Percentiles rank a stretch among this genome's conserved stretches.
phyloP scores from a whole-genome alignment of 257 asterid species.

The Solanum medicagineum region DNA sequence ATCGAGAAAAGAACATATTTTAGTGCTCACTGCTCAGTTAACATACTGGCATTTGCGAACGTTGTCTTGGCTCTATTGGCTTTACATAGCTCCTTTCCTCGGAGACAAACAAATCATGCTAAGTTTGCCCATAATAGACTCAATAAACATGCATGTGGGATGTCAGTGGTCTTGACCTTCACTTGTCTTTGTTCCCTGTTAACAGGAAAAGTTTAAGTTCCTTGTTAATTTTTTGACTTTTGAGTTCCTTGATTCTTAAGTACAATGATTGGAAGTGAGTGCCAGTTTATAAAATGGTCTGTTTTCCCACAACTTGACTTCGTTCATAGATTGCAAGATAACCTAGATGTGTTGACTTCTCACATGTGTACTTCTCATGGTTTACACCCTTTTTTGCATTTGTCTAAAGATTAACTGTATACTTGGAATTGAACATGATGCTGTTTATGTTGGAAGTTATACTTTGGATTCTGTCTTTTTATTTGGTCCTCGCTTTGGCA shows the following conservation, averaged over 20 bases:
- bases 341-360: neutral
- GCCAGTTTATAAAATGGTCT: neutral
- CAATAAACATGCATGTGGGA: neutral
- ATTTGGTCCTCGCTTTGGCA: neutral
- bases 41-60: neutral
- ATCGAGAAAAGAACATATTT: neutral
- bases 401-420: neutral
- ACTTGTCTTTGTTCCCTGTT: neutral
- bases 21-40: neutral
- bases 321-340: neutral
- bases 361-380: neutral
- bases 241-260: neutral
- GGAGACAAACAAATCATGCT: neutral
- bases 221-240: neutral
- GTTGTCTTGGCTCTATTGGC: neutral
- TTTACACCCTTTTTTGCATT: neutral
- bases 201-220: neutral
- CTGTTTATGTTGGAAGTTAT: neutral
- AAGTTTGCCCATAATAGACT: neutral
- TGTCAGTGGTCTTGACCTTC: neutral
- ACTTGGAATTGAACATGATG: neutral
- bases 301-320: neutral
- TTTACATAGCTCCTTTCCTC: neutral
- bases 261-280: neutral
- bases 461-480: neutral